Evolutionary conservation across 129 eudicot species (phyloP).

Genomic region (Helichrysum umbraculigerum): DNA sequence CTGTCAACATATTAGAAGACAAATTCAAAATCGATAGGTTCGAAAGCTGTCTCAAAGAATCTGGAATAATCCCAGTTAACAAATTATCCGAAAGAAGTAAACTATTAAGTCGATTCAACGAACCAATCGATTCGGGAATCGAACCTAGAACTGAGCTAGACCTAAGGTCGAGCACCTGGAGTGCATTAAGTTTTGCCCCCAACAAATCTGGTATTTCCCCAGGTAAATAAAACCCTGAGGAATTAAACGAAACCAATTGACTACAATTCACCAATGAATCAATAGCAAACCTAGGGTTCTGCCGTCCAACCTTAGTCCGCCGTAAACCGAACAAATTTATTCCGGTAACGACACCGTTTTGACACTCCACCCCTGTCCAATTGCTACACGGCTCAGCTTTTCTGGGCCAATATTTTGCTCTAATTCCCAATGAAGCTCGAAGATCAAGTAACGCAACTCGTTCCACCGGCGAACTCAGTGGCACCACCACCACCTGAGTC

Average conservation of each 20-base stretch:
- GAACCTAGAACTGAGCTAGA: conserved; percentile 61
- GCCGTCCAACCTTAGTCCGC: conserved; percentile 47
- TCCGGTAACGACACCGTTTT: conserved; percentile 49
- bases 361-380: conserved; percentile 71
- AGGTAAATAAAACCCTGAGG: conserved; percentile 59
- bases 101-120: conserved; percentile 34
- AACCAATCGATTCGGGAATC: conserved; percentile 62
- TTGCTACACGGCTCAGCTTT: conserved; percentile 56
- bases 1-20: conserved; percentile 57
- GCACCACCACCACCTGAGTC: conserved; percentile 39
- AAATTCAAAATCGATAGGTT: conserved; percentile 50
- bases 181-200: conserved; percentile 48
- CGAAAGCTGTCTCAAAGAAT: conserved; percentile 42
- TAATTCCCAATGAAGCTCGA: conserved; percentile 60
- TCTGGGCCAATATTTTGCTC: conserved; percentile 65
- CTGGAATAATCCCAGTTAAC: conserved; percentile 58
- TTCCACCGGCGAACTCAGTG: conserved; percentile 51
- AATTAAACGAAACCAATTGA: conserved; percentile 41
- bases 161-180: conserved; percentile 72
- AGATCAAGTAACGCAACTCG: conserved; percentile 59
- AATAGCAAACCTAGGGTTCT: conserved; percentile 53
- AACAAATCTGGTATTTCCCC: conserved; percentile 81
- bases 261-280: conserved; percentile 52
- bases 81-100: conserved; percentile 50
- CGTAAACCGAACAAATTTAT: conserved; percentile 48